A percentile compares a stretch with the other conserved stretches of the same genome.
Conservation (phyloP, 768 basidiomycete genomes). For the Hypholoma sublateritium region DNA sequence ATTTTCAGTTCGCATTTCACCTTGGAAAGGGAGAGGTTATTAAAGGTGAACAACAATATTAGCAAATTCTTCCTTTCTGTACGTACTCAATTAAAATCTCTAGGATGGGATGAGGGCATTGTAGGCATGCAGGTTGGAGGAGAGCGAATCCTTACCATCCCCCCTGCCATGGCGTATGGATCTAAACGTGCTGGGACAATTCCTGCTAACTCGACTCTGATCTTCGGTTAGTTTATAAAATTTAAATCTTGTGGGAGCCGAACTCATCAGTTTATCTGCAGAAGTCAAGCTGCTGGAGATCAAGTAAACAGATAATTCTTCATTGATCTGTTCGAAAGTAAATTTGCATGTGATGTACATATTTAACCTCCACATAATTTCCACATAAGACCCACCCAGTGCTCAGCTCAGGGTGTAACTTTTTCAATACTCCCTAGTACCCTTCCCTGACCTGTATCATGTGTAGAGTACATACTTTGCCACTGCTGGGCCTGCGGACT, state of each 20-base stretch:
- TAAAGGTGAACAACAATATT: conserved; percentile 54
- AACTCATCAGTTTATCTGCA: conserved; percentile 24
- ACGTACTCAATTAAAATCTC: conserved; percentile 2
- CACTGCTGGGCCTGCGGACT: no score
- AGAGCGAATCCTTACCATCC: conserved; percentile 79
- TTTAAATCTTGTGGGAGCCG: neutral
- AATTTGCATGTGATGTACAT: conserved; percentile 3
- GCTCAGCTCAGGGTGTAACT: neutral
- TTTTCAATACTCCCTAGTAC: no score
- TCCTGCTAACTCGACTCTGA: conserved; percentile 78
- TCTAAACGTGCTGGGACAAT: conserved; percentile 57
- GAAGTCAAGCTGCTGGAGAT: conserved; percentile 74
- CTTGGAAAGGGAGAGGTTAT: conserved; percentile 92
- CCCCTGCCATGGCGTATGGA: conserved; percentile 73
- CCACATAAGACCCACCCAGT: neutral
- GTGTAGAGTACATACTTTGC: neutral
- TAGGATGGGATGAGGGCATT: conserved; percentile 91
- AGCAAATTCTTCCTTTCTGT: neutral
- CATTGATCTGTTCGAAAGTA: conserved; percentile 8
- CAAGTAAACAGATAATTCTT: conserved; percentile 41
- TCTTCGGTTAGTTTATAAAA: conserved; percentile 62
- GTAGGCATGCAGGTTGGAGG: conserved; percentile 91
- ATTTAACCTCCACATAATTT: no score
- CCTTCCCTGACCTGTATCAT: neutral
- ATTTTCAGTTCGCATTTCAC: conserved; percentile 66